Percentiles rank a stretch among this genome's conserved stretches.
These are phyloP conservation scores for Arthrinium phaeospermum DNA, from an alignment of 2,329 filamentous ascomycete genomes.

Conservation along the genomic window DNA sequence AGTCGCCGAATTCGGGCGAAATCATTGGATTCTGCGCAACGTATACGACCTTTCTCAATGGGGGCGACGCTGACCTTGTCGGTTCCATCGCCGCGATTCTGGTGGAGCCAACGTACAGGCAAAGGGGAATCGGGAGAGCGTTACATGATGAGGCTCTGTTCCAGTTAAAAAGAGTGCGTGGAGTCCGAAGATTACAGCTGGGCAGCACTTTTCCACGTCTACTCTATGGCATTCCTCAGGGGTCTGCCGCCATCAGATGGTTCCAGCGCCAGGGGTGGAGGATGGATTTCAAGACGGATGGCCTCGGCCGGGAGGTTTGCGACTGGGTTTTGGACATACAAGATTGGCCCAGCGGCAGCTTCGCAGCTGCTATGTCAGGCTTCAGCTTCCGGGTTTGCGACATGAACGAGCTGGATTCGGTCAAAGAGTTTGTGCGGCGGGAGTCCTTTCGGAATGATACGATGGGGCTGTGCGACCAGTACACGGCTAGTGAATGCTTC, in stretches of 20 bases:
- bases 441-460: constrained; percentile 52
- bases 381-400: constrained; percentile 53
- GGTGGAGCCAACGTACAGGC: constrained; percentile 53
- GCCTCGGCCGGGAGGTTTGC: constrained; percentile 54
- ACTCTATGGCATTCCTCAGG: constrained; percentile 57
- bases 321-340: constrained; percentile 61
- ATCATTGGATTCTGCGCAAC: constrained; percentile 65
- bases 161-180: constrained; percentile 55
- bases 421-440: constrained; percentile 56
- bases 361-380: constrained; percentile 44
- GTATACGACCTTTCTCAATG: constrained; percentile 62
- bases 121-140: constrained; percentile 57
- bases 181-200: constrained; percentile 60
- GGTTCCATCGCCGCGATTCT: constrained; percentile 62
- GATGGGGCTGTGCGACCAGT: constrained; percentile 66
- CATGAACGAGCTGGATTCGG: constrained; percentile 50
- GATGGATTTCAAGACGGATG: constrained; percentile 49
- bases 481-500: constrained; percentile 55
- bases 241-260: constrained; percentile 53
- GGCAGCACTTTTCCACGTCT: constrained; percentile 65
- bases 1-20: constrained; percentile 48
- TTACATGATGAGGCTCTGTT: constrained; percentile 58
- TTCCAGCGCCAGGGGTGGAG: constrained; percentile 61
- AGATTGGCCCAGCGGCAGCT: constrained; percentile 50
- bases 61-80: constrained; percentile 56